phyloP scores from a whole-genome alignment of 768 basidiomycete species.

The Collybia sp. region DNA sequence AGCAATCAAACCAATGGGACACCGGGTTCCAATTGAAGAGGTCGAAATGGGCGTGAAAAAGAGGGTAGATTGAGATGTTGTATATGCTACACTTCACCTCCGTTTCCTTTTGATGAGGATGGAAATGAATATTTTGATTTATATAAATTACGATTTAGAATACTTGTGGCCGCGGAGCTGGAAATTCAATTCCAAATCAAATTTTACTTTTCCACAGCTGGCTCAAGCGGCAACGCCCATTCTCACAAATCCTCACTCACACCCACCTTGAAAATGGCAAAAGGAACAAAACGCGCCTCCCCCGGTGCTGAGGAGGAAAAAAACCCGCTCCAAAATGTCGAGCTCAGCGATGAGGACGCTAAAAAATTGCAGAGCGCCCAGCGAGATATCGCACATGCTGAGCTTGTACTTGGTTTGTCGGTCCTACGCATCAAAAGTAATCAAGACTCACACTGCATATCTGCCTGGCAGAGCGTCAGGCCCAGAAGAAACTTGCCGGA shows the following conservation, averaged over 20 bases:
- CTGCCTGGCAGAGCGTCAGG: conserved; percentile 52
- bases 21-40: conserved; percentile 50
- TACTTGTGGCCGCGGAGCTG: conserved; percentile 23
- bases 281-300: conserved; percentile 70
- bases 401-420: conserved; percentile 66
- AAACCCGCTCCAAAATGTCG: conserved; percentile 58
- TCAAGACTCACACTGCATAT: conserved; percentile 1
- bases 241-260: conserved; percentile 12
- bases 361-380: conserved; percentile 60
- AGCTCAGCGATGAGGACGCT: conserved; percentile 69
- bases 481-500: conserved; percentile 50
- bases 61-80: conserved; percentile 53
- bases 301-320: conserved; percentile 79
- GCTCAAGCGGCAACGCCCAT: conserved; percentile 5
- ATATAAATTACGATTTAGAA: no score
- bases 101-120: background rate
- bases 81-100: background rate
- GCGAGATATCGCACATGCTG: conserved; percentile 66
- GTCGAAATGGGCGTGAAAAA: conserved; percentile 83
- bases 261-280: conserved; percentile 27
- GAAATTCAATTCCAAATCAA: conserved; percentile 13
- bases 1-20: conserved; percentile 32
- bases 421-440: background rate
- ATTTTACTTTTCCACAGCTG: conserved; percentile 15
- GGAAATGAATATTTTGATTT: no score